Conservation (phyloP, 2,329 filamentous ascomycete genomes). For the Fragosphaeria purpurea region DNA sequence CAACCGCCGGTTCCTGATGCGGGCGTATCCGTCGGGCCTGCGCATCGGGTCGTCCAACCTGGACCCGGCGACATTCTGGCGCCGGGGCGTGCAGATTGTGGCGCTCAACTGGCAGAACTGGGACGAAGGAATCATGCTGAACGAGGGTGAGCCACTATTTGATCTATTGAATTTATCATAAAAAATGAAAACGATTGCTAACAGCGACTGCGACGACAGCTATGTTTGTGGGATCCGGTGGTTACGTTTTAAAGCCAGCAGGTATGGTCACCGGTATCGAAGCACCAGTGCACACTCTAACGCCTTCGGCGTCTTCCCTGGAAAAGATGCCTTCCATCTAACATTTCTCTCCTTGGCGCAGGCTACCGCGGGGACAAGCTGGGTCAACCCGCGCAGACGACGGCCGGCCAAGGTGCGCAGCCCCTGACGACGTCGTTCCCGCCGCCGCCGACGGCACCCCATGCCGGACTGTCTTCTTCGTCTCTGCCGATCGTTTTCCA, state of each 20-base stretch:
- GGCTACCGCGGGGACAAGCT: constrained; percentile 29
- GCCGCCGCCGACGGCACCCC: constrained; percentile 1
- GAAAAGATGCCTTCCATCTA: no score
- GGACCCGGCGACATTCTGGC: constrained; percentile 77
- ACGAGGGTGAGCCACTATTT: constrained; percentile 59
- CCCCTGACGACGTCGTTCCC: constrained; percentile 6
- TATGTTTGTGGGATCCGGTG: constrained; percentile 52
- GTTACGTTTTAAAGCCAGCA: constrained; percentile 76
- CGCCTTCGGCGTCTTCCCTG: no score
- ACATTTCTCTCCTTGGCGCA: constrained; percentile 5
- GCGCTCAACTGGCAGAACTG: constrained; percentile 90
- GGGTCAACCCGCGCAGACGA: not conserved
- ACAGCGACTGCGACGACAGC: not conserved
- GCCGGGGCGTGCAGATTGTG: constrained; percentile 80
- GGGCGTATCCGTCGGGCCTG: constrained; percentile 76
- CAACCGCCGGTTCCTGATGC: constrained; percentile 74
- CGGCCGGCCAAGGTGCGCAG: constrained; percentile 15
- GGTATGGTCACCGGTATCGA: constrained; percentile 29
- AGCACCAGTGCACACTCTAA: no score
- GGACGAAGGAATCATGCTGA: constrained; percentile 92
- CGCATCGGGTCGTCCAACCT: constrained; percentile 79
- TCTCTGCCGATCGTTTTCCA: constrained; percentile 35
- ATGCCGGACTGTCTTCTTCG: constrained; percentile 10
- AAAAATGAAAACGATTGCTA: not conserved
- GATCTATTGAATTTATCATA: not conserved